Percentiles rank a stretch among this genome's conserved stretches.
These are phyloP conservation scores for Blastobotrys buckinghamii DNA, from an alignment of 1,139 yeast species.

Conservation along the genomic window DNA sequence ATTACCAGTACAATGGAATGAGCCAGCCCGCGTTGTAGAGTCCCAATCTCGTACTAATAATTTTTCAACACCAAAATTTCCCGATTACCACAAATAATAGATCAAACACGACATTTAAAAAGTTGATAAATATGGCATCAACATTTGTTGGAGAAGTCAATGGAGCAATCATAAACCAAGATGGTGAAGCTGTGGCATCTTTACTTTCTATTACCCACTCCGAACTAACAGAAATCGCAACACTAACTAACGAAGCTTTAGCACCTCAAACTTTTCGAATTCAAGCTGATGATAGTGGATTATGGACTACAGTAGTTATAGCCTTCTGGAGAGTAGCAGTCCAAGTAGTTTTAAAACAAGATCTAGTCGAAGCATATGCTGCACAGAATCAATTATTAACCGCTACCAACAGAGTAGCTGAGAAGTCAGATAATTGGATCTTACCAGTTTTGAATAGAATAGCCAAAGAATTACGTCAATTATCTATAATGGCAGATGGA, in stretches of 20 bases:
- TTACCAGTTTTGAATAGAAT: constrained; percentile 51
- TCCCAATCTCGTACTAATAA: too few relatives aligned
- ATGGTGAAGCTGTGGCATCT: constrained; percentile 23
- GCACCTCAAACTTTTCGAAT: constrained; percentile 18
- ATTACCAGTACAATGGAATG: too few relatives aligned
- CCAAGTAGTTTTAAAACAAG: constrained; percentile 21
- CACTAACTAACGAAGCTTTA: constrained; percentile 21
- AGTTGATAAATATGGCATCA: constrained; percentile 12
- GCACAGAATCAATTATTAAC: constrained; percentile 26
- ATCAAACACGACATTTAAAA: too few relatives aligned
- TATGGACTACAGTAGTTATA: constrained; percentile 26
- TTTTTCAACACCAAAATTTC: neutral
- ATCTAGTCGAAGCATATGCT: constrained; percentile 25
- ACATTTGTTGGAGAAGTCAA: constrained; percentile 19
- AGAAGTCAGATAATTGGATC: constrained; percentile 60
- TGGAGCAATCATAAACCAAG: constrained; percentile 17
- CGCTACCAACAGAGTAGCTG: constrained; percentile 51
- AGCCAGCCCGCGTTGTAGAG: too few relatives aligned
- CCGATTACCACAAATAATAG: neutral
- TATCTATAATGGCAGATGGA: constrained; percentile 28
- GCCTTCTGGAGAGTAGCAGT: constrained; percentile 28
- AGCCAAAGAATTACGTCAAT: constrained; percentile 48
- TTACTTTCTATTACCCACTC: constrained; percentile 24
- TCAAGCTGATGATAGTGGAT: constrained; percentile 2
- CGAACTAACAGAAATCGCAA: constrained; percentile 19